Percentiles rank a stretch among this genome's conserved stretches.
phyloP scores from a whole-genome alignment of 352 stramenopile species.

The Phytophthora pini region DNA sequence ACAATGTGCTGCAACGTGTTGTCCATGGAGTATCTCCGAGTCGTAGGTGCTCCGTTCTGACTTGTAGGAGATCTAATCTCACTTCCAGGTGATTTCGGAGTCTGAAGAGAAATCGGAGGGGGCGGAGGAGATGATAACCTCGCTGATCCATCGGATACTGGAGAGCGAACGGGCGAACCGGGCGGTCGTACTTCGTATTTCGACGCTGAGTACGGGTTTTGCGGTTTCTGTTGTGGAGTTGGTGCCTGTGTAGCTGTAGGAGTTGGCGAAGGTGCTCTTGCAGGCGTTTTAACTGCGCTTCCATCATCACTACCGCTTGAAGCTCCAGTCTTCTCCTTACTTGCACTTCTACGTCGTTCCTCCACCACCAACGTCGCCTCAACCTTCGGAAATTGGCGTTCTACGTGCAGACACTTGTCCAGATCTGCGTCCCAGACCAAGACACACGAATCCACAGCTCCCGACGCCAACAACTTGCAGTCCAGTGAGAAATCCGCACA shows the following conservation, averaged over 20 bases:
- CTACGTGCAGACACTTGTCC: conserved; percentile 75
- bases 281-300: conserved; percentile 8
- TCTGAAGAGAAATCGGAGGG: conserved; percentile 9
- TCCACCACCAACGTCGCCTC: conserved; percentile 8
- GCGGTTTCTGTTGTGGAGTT: conserved; percentile 48
- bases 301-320: conserved; percentile 11
- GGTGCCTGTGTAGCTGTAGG: conserved; percentile 38
- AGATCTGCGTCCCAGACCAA: conserved; percentile 89
- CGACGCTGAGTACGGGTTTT: conserved; percentile 39
- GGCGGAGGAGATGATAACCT: conserved; percentile 7
- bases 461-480: conserved; percentile 70
- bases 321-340: conserved; percentile 1
- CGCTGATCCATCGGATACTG: conserved; percentile 6
- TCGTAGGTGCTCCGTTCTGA: conserved; percentile 9
- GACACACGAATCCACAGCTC: conserved; percentile 78
- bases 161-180: conserved; percentile 14
- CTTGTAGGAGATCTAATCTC: conserved; percentile 21
- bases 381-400: conserved; percentile 22
- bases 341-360: conserved; percentile 10
- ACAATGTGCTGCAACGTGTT: conserved; percentile 91
- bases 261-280: conserved; percentile 42
- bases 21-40: conserved; percentile 20
- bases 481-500: conserved; percentile 77
- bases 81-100: conserved; percentile 18
- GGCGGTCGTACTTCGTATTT: conserved; percentile 44